Evolutionary conservation across 345 rosid genomes (phyloP).

Genomic region (Acer yangbiense): DNA sequence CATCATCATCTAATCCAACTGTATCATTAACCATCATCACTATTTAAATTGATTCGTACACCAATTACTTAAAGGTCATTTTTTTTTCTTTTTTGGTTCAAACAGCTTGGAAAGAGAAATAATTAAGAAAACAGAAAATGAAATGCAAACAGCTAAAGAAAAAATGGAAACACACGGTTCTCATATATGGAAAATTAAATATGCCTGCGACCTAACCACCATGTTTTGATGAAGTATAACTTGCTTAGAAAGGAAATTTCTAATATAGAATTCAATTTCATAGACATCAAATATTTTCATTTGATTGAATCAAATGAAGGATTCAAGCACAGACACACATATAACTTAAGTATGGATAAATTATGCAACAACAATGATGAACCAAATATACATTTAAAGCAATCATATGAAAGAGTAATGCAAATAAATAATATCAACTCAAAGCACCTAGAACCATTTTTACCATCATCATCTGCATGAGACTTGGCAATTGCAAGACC

Average conservation of each 20-base stretch:
- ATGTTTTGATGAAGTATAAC: not conserved
- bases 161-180: not conserved
- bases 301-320: not conserved
- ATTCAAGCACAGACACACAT: not conserved
- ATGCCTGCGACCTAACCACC: not conserved
- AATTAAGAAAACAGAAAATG: not conserved
- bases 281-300: not conserved
- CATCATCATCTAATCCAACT: constrained; percentile 42
- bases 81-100: not conserved
- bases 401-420: not conserved
- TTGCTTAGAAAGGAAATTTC: not conserved
- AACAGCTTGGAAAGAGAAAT: not conserved
- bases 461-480: constrained; percentile 43
- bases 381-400: not conserved
- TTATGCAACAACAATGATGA: not conserved
- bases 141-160: not conserved
- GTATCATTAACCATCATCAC: constrained; percentile 24
- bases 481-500: constrained; percentile 37
- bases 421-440: not conserved
- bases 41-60: not conserved
- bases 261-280: not conserved
- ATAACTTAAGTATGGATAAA: not conserved
- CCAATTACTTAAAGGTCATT: not conserved
- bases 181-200: not conserved
- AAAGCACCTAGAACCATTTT: constrained; percentile 6